Evolutionary conservation across 768 basidiomycete genomes (phyloP).

Genomic region (Kwoniella botswanensis): DNA sequence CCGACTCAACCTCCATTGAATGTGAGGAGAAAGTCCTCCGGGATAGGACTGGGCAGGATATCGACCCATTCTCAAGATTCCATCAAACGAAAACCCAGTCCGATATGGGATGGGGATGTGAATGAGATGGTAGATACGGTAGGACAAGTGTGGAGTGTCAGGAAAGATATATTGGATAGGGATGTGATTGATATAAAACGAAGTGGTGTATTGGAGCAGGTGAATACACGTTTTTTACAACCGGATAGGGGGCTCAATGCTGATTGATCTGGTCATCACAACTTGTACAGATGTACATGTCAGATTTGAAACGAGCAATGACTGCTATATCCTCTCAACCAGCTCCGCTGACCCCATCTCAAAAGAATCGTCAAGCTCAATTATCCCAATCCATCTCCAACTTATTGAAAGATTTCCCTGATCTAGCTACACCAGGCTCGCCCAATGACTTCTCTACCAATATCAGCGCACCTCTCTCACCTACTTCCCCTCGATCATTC

Average conservation of each 20-base stretch:
- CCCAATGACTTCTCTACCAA: slow-evolving; percentile 25
- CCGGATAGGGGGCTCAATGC: not conserved
- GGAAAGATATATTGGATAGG: slow-evolving; percentile 31
- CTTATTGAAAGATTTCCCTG: slow-evolving; percentile 37
- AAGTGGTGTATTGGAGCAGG: slow-evolving; percentile 43
- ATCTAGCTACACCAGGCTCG: slow-evolving; percentile 35
- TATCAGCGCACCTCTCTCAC: slow-evolving; percentile 7
- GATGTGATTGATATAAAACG: slow-evolving; percentile 46
- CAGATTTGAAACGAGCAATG: slow-evolving; percentile 48
- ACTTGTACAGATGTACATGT: slow-evolving; percentile 39
- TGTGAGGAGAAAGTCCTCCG: slow-evolving; percentile 5
- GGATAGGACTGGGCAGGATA: slow-evolving; percentile 18
- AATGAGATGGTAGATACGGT: slow-evolving; percentile 36
- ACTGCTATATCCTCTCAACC: slow-evolving; percentile 28
- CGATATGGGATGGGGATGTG: slow-evolving; percentile 32
- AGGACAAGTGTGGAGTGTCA: slow-evolving; percentile 39
- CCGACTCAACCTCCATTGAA: not conserved
- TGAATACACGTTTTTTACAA: slow-evolving; percentile 15
- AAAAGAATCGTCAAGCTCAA: slow-evolving; percentile 33
- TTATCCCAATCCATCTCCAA: slow-evolving; percentile 33
- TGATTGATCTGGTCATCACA: not conserved
- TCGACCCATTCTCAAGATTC: slow-evolving; percentile 16
- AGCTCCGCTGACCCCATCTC: slow-evolving; percentile 24
- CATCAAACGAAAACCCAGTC: slow-evolving; percentile 41
- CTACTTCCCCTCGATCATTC: slow-evolving; percentile 8